Evolutionary conservation across 1,284 basidiomycete genomes (phyloP), one percentile per base, ranked within the genome.

Genomic region (Phenoliferia sp.): DNA sequence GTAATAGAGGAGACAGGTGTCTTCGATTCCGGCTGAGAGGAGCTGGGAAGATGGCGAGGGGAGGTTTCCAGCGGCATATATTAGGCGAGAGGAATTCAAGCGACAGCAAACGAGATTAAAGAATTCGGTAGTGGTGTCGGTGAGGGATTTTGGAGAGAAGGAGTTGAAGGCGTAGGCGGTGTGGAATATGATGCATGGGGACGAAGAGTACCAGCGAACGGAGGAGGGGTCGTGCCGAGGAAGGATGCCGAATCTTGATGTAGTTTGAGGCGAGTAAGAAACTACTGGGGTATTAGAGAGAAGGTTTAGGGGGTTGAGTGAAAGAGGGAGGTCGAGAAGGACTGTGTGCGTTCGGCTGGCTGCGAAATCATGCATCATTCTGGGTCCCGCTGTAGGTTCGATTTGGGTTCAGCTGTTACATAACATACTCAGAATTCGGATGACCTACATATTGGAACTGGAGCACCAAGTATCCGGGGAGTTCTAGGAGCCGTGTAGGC

Each of bases 311-410:
- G 82, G 81, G 55, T 82, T 78, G 55, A 84, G 79, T 0, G 81
- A 81, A 2, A 84, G 77, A 0, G 82, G 83, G 3, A 82, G 77
- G 71, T 83, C 83, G 71, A 84, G 77, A 56, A 83, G 76, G 63
- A 83, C 76, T 2, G 82, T 81, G 60, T 79, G 78, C 0, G 79
- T 79, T 17, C 77, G 75, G 0, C 81, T 80, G 6, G 77, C 80
- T 28, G 78, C 82, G 71, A 83, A 82, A 73, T 84, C 83, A 73
- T 83, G 82, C 82, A 83, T 83, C 80, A 83, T 80, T 73, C 77
- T 76, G 22, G 78, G 77, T 31, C 77, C 75, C 6, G 48, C 48
- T 28, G 16, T 34, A n/a, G n/a, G n/a, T n/a, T n/a, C n/a, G n/a
- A n/a, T n/a, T n/a, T n/a, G n/a, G n/a, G n/a, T n/a, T n/a, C n/a